Conservation (phyloP, 148 eudicot species). For the Heliosperma pusillum region DNA sequence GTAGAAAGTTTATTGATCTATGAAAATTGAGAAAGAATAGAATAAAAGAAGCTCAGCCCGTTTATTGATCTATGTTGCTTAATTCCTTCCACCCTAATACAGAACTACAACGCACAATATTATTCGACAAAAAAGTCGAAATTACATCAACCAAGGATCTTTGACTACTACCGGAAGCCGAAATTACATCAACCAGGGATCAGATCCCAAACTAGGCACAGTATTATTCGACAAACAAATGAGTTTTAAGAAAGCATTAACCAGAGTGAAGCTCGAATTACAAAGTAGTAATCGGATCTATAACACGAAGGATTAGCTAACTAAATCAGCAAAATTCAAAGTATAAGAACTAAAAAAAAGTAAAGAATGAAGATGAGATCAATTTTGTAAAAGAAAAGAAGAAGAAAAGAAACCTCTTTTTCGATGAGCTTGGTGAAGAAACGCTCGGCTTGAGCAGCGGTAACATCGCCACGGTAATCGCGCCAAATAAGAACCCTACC, state of each 20-base stretch:
- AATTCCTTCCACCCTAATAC: neutral
- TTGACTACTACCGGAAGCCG: neutral
- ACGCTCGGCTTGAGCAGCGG: constrained; percentile 71
- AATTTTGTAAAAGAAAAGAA: neutral
- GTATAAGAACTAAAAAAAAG: neutral
- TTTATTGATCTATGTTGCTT: too few relatives aligned
- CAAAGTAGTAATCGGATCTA: neutral
- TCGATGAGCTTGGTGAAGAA: constrained; percentile 94
- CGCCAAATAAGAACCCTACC: constrained; percentile 91
- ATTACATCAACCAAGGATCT: too few relatives aligned
- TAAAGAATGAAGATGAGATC: neutral
- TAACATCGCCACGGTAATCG: constrained; percentile 90
- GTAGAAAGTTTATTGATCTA: too few relatives aligned
- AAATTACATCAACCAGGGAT: neutral
- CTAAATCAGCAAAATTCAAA: neutral
- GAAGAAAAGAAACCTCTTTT: constrained; percentile 55
- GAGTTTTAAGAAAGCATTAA: neutral
- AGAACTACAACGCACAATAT: too few relatives aligned
- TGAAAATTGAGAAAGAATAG: too few relatives aligned
- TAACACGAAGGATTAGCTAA: neutral
- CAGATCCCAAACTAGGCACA: neutral
- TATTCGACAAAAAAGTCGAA: too few relatives aligned
- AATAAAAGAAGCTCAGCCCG: neutral
- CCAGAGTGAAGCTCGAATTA: neutral
- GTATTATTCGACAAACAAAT: neutral